Base-by-base conservation (phyloP, 164 flowering plant species). In the Umbilicus rupestris region DNA sequence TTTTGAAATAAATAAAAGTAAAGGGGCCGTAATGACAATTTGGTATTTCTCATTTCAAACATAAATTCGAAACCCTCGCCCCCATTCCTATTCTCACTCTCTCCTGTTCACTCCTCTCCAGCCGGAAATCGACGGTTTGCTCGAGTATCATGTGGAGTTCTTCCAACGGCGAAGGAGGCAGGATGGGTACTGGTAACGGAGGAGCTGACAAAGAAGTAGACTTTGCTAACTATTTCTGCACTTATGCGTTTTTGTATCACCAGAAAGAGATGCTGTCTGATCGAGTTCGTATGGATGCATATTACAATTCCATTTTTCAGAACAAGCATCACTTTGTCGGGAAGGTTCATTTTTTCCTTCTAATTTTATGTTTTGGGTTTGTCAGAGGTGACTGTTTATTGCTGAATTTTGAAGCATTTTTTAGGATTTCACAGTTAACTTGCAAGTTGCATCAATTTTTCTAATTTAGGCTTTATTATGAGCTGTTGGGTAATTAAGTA, bases 241-340 rank as follows among this genome's bases (percentile, higher is more conserved):
- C 99, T 11, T 94, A 94, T 71, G 75, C 84, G 20, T 94, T 82
- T 42, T 88, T 94, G 47, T 94, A 89, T 72, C 99, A 94, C 83
- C 99, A 94, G 85, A 94, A 94, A 71, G 96, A 94, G 72, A 94
- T 94, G 99, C 88, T 94, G 50, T 91, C 83, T 50, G 99, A 94
- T 68, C 80, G 90, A 58, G 96, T 94, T 41, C 87, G 99, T 52
- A 94, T 91, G 99, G 96, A 94, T 72, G 96, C 97, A 69, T 94
- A 94, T 73, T 88, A 58, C 82, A 80, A 84, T 65, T 70, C 99
- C 72, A 71, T 94, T 42, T 88, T 91, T 70, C 5, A 80, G 68
- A 94, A 94, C 84, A 85, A 82, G 67, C 78, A 83, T 42, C 97
- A 88, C 70, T 94, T 94, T 70, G 29, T 26, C 30, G 92, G 90